Evolutionary conservation across 352 stramenopile species (phyloP), one percentile per base, ranked within the genome.

Genomic region (Ochromonadaceae sp.): DNA sequence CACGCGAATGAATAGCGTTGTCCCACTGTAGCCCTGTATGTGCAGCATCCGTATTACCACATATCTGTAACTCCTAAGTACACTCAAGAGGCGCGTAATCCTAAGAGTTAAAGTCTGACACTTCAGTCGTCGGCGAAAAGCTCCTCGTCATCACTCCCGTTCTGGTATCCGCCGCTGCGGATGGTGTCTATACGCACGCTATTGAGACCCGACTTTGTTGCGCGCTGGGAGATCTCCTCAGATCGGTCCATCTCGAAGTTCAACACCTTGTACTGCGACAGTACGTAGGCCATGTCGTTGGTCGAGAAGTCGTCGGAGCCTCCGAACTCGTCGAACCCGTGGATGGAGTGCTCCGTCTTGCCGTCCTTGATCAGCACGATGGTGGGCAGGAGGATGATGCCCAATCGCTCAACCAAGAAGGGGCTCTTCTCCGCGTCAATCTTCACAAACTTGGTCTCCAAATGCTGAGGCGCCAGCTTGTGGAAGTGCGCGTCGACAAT

Each of bases 361-460:
- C 91, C 83, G 63, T 89, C 81, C 67, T 90, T 88, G 41, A 95
- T 80, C 1, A 95, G 81, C 20, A 91, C 86, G 30, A 96, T 84
- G 48, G 85, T 94, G 43, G 88, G 88, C 62, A 96, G 92, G 77
- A 95, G 90, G 81, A 85, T 93, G 34, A 96, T 76, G 17, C 88
- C 87, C 17, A 96, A 72, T 53, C 90, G 90, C 59, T 96, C 77
- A 35, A 92, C 85, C 17, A 96, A 75, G 68, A 91, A 96, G 68
- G 92, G 85, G 32, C 77, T 78, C 65, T 96, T 96, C 69, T 96
- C 88, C 14, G 88, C 88, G 67, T 96, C 86, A 55, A 96, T 92
- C 66, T 87, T 88, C 57, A 82, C 78, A 67, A 96, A 95, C 43
- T 83, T 83, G 28, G 87, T 92, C 74, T 96, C 88, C 1, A 95